Conservation (phyloP, 306 rosid species). For the Canavalia ensiformis region DNA sequence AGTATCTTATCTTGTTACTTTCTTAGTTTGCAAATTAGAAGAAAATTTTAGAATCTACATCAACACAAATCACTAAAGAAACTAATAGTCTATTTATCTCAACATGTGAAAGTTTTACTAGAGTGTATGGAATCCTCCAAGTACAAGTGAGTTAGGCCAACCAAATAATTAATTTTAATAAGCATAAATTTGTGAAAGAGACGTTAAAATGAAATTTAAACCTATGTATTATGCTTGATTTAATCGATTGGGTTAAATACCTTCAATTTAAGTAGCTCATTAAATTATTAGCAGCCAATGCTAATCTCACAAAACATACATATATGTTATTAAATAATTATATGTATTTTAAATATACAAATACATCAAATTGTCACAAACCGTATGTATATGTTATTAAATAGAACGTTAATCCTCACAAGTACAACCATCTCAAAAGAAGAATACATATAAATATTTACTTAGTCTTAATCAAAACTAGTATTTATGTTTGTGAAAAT, state of each 20-base stretch:
- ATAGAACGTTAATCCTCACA: neutral
- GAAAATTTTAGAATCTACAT: neutral
- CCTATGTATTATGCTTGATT: neutral
- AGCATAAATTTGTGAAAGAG: neutral
- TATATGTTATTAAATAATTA: neutral
- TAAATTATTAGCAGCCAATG: neutral
- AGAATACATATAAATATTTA: slow-evolving; percentile 17
- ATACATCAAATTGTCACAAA: neutral
- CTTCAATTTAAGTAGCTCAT: neutral
- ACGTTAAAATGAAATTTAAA: no score
- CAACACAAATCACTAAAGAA: neutral
- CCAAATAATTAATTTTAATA: neutral
- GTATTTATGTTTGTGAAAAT: slow-evolving; percentile 14
- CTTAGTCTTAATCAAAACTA: slow-evolving; percentile 42
- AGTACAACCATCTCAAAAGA: slow-evolving; percentile 10
- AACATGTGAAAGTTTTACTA: no score
- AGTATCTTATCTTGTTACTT: no score
- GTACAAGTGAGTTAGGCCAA: neutral
- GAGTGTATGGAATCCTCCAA: neutral
- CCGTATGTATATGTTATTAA: neutral
- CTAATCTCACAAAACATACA: neutral
- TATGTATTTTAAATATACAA: neutral
- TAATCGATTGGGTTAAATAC: neutral
- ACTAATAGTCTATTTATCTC: neutral
- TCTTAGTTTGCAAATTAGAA: neutral